These are phyloP conservation scores for Rhodotorula diobovata DNA, from an alignment of 768 basidiomycete species.

Conservation along the genomic window DNA sequence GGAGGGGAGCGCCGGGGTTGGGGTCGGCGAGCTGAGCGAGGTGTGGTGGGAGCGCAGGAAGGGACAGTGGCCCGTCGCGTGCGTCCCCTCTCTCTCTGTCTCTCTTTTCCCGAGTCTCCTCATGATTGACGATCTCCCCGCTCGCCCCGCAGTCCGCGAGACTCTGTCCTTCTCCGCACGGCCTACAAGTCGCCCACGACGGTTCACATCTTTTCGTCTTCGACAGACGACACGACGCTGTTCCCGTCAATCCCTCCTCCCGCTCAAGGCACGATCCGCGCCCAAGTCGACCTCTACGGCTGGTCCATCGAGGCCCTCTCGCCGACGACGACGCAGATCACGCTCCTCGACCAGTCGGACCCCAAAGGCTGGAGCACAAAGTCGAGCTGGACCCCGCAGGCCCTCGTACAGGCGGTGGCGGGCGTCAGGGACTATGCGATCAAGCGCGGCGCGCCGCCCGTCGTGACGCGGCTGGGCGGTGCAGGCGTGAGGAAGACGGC, in stretches of 20 bases:
- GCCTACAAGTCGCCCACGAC: slow-evolving; percentile 95
- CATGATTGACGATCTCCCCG: neutral
- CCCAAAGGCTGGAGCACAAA: slow-evolving; percentile 97
- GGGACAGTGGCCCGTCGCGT: slow-evolving; percentile 91
- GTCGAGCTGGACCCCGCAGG: slow-evolving; percentile 74
- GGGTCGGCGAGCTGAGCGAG: slow-evolving; percentile 53
- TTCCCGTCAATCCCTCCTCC: slow-evolving; percentile 64
- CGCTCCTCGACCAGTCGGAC: slow-evolving; percentile 91
- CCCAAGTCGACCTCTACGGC: slow-evolving; percentile 95
- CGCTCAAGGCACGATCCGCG: slow-evolving; percentile 74
- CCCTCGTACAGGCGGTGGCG: slow-evolving; percentile 82
- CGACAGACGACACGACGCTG: slow-evolving; percentile 61
- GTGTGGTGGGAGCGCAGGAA: slow-evolving; percentile 52
- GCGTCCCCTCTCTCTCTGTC: slow-evolving; percentile 46
- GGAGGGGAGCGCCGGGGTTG: slow-evolving; percentile 63
- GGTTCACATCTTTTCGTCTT: slow-evolving; percentile 92
- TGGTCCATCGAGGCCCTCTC: slow-evolving; percentile 96
- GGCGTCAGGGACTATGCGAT: slow-evolving; percentile 94
- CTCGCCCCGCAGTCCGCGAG: slow-evolving; percentile 63
- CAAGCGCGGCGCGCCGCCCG: slow-evolving; percentile 88
- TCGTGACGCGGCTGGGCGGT: slow-evolving; percentile 72
- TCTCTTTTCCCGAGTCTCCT: neutral
- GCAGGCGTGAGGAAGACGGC: slow-evolving; percentile 57
- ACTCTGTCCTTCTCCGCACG: slow-evolving; percentile 83
- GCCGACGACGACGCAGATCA: slow-evolving; percentile 88